Evolutionary conservation across 371 early-diverging fungal species (phyloP), one percentile per base, ranked within the genome.

Genomic region (Gilbertella persicaria): DNA sequence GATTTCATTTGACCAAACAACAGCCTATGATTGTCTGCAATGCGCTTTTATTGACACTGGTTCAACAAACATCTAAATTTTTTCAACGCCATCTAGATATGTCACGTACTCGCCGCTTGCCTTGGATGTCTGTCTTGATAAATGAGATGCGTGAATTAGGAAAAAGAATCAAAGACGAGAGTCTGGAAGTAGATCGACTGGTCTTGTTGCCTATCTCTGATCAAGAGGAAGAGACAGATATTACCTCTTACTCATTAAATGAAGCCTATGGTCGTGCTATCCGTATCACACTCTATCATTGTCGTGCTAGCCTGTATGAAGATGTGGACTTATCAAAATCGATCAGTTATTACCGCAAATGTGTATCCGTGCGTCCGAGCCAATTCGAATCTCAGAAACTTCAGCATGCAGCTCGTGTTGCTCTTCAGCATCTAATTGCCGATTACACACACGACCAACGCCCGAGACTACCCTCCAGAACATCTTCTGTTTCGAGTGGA

Each of bases 141-240:
- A 33, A 45, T 24, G 52, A 62, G n/a, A 42, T 73, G 7, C 62
- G 67, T 50, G 56, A 55, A 33, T 55, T 73, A 14, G 64, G 60
- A 17, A 69, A 69, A 40, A 50, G 52, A n/a, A 45, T 73, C 23
- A 73, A 73, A 48, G 73, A 73, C 16, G 65, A 69, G 45, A 45
- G 56, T n/a, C n/a, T 4, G 12, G 60, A 58, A 17, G 5, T 48
- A 14, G 71, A 71, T 28, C 41, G 42, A 40, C 29, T 50, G 25
- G 44, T 55, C 3, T 39, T 52, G 37, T 45, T 58, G 16, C 29
- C 58, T 10, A 29, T 13, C 21, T 10, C n/a, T 42, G 24, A 29
- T 35, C 23, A 42, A 35, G 19, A 19, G 14, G 13, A 29, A 14
- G 14, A 29, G n/a, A n/a, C n/a, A n/a, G n/a, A n/a, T n/a, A n/a